phyloP scores from a whole-genome alignment of 352 stramenopile species.

The Phytophthora lateralis region DNA sequence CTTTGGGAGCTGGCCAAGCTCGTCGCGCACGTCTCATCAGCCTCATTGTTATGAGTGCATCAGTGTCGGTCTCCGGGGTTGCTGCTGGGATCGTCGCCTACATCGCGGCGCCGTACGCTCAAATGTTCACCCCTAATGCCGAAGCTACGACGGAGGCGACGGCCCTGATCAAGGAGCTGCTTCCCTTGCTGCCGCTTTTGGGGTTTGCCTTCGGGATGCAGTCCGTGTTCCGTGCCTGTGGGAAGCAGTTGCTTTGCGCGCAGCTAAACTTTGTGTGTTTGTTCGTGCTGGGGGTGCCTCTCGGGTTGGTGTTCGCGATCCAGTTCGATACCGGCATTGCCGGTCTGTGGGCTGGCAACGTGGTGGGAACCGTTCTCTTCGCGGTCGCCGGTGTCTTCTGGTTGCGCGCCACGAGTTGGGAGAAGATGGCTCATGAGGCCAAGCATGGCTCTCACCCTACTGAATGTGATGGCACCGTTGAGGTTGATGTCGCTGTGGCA shows the following conservation, averaged over 20 bases:
- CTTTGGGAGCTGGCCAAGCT: slow-evolving; percentile 53
- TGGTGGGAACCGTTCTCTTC: slow-evolving; percentile 50
- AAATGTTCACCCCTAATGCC: slow-evolving; percentile 44
- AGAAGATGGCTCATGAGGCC: slow-evolving; percentile 52
- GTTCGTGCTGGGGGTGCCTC: slow-evolving; percentile 52
- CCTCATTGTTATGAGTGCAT: slow-evolving; percentile 37
- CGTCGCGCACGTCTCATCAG: slow-evolving; percentile 47
- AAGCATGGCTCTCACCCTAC: slow-evolving; percentile 44
- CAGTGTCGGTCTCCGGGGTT: slow-evolving; percentile 40
- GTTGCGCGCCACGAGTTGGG: slow-evolving; percentile 57
- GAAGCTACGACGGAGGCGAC: slow-evolving; percentile 34
- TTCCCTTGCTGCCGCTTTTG: slow-evolving; percentile 44
- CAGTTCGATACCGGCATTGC: slow-evolving; percentile 44
- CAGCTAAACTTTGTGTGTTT: slow-evolving; percentile 59
- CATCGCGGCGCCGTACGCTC: slow-evolving; percentile 43
- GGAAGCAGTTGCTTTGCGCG: slow-evolving; percentile 54
- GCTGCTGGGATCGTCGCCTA: slow-evolving; percentile 33
- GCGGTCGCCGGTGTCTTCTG: slow-evolving; percentile 42
- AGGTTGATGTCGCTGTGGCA: slow-evolving; percentile 20
- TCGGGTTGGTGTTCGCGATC: slow-evolving; percentile 51
- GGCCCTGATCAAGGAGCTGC: slow-evolving; percentile 38
- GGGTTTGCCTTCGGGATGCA: slow-evolving; percentile 49
- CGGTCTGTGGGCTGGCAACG: slow-evolving; percentile 63
- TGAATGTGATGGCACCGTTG: slow-evolving; percentile 28
- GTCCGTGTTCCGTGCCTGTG: slow-evolving; percentile 51